Base-by-base conservation (phyloP, 225 moss, liverwort and hornwort species). In the Pseudisothecium myosuroides region DNA sequence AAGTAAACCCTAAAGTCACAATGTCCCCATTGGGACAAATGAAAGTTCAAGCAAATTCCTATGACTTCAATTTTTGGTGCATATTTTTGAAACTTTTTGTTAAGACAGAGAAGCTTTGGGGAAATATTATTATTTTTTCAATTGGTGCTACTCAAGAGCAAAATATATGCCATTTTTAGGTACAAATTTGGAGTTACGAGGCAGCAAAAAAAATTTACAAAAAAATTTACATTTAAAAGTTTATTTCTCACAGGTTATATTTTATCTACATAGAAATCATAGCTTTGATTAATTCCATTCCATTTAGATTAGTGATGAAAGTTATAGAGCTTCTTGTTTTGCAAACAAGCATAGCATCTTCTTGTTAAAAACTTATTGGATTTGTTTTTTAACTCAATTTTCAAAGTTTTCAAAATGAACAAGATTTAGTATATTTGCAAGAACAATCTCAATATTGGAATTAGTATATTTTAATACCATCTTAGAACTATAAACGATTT, bases 371-470 rank as follows among this genome's bases (percentile, higher is more conserved):
- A n/a, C n/a, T n/a, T n/a, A n/a, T n/a, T n/a, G n/a, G n/a, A n/a
- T n/a, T n/a, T n/a, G n/a, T n/a, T n/a, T n/a, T n/a, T n/a, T n/a
- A n/a, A n/a, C n/a, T n/a, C n/a, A n/a, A n/a, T n/a, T n/a, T n/a
- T n/a, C n/a, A n/a, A n/a, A n/a, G n/a, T n/a, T n/a, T n/a, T n/a
- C n/a, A n/a, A n/a, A n/a, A n/a, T n/a, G n/a, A n/a, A n/a, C n/a
- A n/a, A n/a, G n/a, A n/a, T n/a, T n/a, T n/a, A n/a, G n/a, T n/a
- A n/a, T n/a, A n/a, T n/a, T n/a, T n/a, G n/a, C n/a, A n/a, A n/a
- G n/a, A n/a, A n/a, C 5, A 43, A 72, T 43, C 16, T 72, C 9
- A 15, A 3, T 0, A 0, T 16, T 0, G 0, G 0, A 0, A 72
- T 41, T 26, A 72, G 15, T 27, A 3, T 16, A 0, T 9, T 71